A percentile compares a stretch with the other conserved stretches of the same genome.
Conservation (phyloP, 495 filamentous ascomycete species). For the Podospora pseudoanserina region DNA sequence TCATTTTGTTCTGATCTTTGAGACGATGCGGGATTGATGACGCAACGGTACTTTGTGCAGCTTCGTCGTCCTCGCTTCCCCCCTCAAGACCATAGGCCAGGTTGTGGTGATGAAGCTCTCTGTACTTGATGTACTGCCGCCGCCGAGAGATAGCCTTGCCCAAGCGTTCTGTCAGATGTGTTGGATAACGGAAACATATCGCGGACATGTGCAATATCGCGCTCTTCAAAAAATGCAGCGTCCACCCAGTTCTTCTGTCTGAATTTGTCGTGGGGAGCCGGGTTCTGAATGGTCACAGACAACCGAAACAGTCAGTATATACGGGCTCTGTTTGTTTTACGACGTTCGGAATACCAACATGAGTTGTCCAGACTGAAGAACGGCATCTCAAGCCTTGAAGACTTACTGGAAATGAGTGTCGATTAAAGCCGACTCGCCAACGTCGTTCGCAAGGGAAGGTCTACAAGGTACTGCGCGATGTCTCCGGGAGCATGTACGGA, state of each 20-base stretch:
- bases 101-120: slow-evolving; percentile 37
- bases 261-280: slow-evolving; percentile 19
- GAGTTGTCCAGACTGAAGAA: slow-evolving; percentile 32
- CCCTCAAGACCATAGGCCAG: slow-evolving; percentile 13
- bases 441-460: slow-evolving; percentile 25
- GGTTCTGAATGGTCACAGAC: slow-evolving; percentile 17
- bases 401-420: slow-evolving; percentile 29
- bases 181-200: neutral
- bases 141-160: slow-evolving; percentile 40
- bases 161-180: slow-evolving; percentile 21
- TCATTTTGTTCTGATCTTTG: neutral
- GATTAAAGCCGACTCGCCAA: slow-evolving; percentile 28
- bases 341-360: slow-evolving; percentile 27
- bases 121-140: slow-evolving; percentile 40
- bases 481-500: slow-evolving; percentile 35
- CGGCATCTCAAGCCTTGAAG: slow-evolving; percentile 35
- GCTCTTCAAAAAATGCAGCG: neutral
- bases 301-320: slow-evolving; percentile 17
- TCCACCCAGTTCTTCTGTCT: neutral
- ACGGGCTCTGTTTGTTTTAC: slow-evolving; percentile 32
- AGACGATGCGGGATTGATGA: neutral
- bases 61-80: neutral
- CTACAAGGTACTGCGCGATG: slow-evolving; percentile 25
- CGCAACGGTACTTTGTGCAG: neutral
- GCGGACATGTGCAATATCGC: slow-evolving; percentile 17